Base-by-base conservation (phyloP, 164 flowering plant species). In the Malania oleifera region DNA sequence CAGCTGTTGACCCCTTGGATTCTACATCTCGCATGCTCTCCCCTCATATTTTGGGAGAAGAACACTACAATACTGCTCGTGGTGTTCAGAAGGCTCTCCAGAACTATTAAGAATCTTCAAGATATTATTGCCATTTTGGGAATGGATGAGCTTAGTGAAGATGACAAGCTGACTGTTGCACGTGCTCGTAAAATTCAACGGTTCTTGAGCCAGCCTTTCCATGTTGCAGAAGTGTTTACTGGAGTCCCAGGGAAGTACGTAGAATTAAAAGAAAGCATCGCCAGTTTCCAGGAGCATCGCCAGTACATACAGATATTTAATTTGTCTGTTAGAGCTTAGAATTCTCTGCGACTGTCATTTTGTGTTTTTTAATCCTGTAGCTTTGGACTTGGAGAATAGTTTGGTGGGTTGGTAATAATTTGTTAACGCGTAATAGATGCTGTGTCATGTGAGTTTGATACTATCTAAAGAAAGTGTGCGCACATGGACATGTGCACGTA, bases 61-160 rank as follows among this genome's bases (percentile, higher is more conserved):
- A 80, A 0, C 98, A 93, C 76, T 93, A 93, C 77, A 83, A 87
- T 44, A 87, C 95, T 22, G 97, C 98, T 70, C 95, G 97, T 77
- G 91, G 90, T 29, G 96, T 92, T 5, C 96, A 90, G 67, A 80
- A 90, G 67, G 95, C 86, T 67, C 92, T 93, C 49, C 96, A 93
- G 61, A 83, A 86, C 72, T 87, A 90, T 73, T n/a, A 93, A 90
- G 85, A 86, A 90, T 74, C 79, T 90, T 60, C 98, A 93, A 55
- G 98, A 93, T 82, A 93, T 93, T 40, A 93, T 93, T 81, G 98
- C 98, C 51, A 93, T 93, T 77, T 71, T 93, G 74, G 98, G 98
- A 49, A 90, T 93, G 98, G 98, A 93, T 73, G 97, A 93, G 80
- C 95, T 93, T 39, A 84, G 91, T 84, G 96, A 87, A 79, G 97